These are phyloP conservation scores for Carpinus viminea DNA, from an alignment of 306 rosid species.

Conservation along the genomic window DNA sequence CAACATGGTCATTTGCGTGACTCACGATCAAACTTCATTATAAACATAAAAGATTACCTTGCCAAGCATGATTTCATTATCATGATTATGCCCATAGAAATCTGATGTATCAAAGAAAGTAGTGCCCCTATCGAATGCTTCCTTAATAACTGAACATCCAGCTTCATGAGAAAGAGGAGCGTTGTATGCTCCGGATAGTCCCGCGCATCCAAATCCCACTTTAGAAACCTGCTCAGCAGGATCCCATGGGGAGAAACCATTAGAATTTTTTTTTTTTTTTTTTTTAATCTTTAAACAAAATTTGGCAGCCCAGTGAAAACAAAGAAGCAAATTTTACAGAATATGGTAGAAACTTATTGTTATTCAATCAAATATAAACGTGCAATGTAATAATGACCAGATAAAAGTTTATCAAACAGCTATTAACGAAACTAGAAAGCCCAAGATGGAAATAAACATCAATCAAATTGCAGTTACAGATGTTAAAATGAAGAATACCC, in stretches of 20 bases:
- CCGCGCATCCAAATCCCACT: slow-evolving; percentile 87
- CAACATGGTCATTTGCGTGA: slow-evolving; percentile 11
- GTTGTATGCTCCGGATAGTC: slow-evolving; percentile 61
- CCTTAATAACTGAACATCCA: slow-evolving; percentile 58
- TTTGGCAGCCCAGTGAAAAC: too few relatives aligned
- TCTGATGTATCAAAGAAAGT: slow-evolving; percentile 79
- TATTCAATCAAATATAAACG: too few relatives aligned
- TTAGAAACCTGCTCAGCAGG: slow-evolving; percentile 57
- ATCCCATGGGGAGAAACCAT: not conserved
- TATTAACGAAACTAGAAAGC: too few relatives aligned
- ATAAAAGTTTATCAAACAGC: too few relatives aligned
- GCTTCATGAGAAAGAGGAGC: slow-evolving; percentile 71
- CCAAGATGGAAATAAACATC: not conserved
- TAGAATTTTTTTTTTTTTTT: too few relatives aligned
- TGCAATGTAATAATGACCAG: too few relatives aligned
- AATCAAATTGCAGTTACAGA: too few relatives aligned
- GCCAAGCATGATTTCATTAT: slow-evolving; percentile 76
- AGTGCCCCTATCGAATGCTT: slow-evolving; percentile 63
- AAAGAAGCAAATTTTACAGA: not conserved
- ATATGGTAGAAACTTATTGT: too few relatives aligned
- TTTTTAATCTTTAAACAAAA: too few relatives aligned
- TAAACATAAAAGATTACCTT: slow-evolving; percentile 40
- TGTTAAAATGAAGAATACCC: too few relatives aligned
- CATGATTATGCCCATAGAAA: slow-evolving; percentile 53
- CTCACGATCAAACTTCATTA: not conserved